These are phyloP conservation scores for Fagopyrum esculentum DNA, from an alignment of 148 eudicot species.

Conservation along the genomic window DNA sequence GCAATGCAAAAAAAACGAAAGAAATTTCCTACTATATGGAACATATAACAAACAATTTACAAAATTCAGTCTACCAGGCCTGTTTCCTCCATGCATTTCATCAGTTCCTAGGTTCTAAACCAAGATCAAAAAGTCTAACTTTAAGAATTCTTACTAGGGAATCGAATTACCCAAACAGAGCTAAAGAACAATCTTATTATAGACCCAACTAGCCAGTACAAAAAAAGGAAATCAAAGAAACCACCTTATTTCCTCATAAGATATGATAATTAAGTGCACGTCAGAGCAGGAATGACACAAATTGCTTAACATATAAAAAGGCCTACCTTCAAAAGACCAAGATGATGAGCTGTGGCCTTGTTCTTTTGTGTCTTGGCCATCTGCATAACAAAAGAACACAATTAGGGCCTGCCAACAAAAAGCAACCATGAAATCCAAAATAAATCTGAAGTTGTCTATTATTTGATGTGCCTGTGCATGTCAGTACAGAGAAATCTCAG, in stretches of 20 bases:
- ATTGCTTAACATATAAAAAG: background rate
- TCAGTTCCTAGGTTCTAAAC: too few relatives aligned
- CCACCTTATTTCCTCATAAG: background rate
- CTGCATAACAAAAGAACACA: constrained; percentile 30
- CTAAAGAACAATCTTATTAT: background rate
- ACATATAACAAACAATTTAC: too few relatives aligned
- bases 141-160: too few relatives aligned
- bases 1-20: background rate
- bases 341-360: constrained; percentile 98
- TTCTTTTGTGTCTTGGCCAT: constrained; percentile 99
- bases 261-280: background rate
- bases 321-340: constrained; percentile 81
- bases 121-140: too few relatives aligned
- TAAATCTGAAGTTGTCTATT: background rate
- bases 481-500: background rate
- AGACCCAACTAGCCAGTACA: background rate
- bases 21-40: too few relatives aligned
- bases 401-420: background rate
- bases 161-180: too few relatives aligned
- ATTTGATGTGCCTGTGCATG: background rate
- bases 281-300: background rate
- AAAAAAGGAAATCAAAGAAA: background rate
- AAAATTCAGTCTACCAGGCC: too few relatives aligned
- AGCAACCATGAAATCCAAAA: background rate
- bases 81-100: too few relatives aligned